Evolutionary conservation across 176 grass and related monocot species (phyloP).

Genomic region (Lolium multiflorum): DNA sequence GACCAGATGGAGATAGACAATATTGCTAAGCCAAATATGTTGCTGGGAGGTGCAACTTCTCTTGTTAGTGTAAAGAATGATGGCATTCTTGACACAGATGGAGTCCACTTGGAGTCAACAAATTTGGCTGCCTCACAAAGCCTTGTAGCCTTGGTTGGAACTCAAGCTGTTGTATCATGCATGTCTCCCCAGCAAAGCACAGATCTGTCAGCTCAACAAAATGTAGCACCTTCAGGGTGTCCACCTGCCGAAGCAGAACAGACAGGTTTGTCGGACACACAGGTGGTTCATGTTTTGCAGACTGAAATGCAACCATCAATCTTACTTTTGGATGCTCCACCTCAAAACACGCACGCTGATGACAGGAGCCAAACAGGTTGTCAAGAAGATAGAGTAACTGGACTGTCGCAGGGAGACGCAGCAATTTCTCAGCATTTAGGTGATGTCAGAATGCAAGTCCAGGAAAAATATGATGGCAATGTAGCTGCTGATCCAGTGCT

Average conservation of each 20-base stretch:
- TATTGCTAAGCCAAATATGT: conserved; percentile 18
- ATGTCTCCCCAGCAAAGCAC: conserved; percentile 33
- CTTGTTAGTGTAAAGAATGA: conserved; percentile 25
- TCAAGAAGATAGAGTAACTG: conserved; percentile 33
- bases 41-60: conserved; percentile 27
- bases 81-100: conserved; percentile 24
- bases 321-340: conserved; percentile 19
- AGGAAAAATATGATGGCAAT: conserved; percentile 16
- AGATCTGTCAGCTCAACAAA: conserved; percentile 24
- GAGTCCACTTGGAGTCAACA: background rate
- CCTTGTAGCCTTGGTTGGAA: background rate
- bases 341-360: background rate
- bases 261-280: conserved; percentile 6
- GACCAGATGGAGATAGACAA: conserved; percentile 29
- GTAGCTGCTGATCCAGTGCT: background rate
- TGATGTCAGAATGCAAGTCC: conserved; percentile 21
- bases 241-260: conserved; percentile 33
- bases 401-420: background rate
- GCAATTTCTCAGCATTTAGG: conserved; percentile 5
- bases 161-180: conserved; percentile 27
- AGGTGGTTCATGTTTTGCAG: background rate
- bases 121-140: conserved; percentile 26
- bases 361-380: conserved; percentile 34
- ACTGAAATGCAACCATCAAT: conserved; percentile 34
- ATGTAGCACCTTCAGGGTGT: conserved; percentile 23